Evolutionary conservation across 768 basidiomycete species (phyloP), one percentile per base, ranked within the genome.

Genomic region (Lyophyllum shimeji): DNA sequence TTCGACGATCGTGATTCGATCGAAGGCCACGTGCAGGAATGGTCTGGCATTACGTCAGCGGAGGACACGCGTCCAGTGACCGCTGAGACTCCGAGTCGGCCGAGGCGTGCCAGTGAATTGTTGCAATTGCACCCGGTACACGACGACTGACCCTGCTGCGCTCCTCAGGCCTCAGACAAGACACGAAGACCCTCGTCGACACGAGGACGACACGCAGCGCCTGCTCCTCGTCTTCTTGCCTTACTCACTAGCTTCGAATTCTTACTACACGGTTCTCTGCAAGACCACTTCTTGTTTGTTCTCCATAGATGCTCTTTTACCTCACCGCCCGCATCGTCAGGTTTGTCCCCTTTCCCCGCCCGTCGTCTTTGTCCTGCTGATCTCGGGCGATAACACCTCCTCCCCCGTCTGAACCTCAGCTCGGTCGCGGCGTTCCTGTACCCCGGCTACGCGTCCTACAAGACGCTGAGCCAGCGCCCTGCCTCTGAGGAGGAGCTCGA

Each of bases 371-470:
- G 39, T 33, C 48, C 15, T 42, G 34, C 37, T 50, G 55, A 53
- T 43, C 42, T 15, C 6, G 27, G 20, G 29, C 43, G 46, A 50
- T 57, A 21, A 34, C 33, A n/a, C 29, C 9, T 9, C 9, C 29
- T 9, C 29, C 29, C 29, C 9, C 29, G 5, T 29, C 29, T n/a
- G 25, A 12, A 34, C 39, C 24, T 7, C 60, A 90, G 89, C 69
- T 86, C 87, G n/a, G 71, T 82, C 33, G 78, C 77, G 5, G 91
- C 87, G 18, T 95, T 93, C 71, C 81, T 95, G 39, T 96, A 98
- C 69, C 95, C 95, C 0, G 90, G 89, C 21, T 98, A 98, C 73
- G 91, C 93, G 27, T 95, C 93, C n/a, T 98, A 95, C 77, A 98
- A 98, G 77, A 86, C 91, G 0, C 82, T 98, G 29, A 89, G 89